These are phyloP conservation scores for Cryphonectria naterciae DNA, from an alignment of 2,329 filamentous ascomycete genomes.

Conservation along the genomic window DNA sequence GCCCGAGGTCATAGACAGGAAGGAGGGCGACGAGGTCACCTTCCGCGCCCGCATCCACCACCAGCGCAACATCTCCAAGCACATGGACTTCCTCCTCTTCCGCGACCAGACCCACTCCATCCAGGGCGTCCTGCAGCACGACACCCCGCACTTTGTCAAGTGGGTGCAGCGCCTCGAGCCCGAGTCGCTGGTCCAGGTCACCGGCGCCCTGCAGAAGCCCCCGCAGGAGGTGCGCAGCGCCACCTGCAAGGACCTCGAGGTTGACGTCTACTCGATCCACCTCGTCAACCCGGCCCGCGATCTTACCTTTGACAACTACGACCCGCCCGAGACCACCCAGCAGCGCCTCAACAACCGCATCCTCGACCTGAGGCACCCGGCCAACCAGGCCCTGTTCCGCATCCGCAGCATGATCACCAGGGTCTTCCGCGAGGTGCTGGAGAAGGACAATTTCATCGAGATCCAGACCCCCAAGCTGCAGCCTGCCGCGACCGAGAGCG, in stretches of 20 bases:
- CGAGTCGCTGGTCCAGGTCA: constrained; percentile 78
- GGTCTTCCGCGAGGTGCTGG: constrained; percentile 77
- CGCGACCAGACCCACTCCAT: constrained; percentile 83
- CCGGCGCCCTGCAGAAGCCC: constrained; percentile 73
- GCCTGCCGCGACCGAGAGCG: constrained; percentile 87
- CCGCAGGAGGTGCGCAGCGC: constrained; percentile 76
- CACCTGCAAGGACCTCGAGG: constrained; percentile 74
- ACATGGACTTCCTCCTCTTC: constrained; percentile 83
- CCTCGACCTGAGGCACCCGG: constrained; percentile 82
- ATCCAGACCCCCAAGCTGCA: constrained; percentile 94
- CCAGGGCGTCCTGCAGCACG: constrained; percentile 75
- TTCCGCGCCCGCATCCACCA: constrained; percentile 79
- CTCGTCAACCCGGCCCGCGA: constrained; percentile 56
- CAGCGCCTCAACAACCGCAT: constrained; percentile 77
- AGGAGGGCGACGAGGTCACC: constrained; percentile 61
- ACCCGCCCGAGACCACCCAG: constrained; percentile 50
- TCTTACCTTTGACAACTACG: constrained; percentile 56
- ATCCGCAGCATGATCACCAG: constrained; percentile 81
- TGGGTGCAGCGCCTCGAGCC: constrained; percentile 84
- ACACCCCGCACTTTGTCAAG: constrained; percentile 65
- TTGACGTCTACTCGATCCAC: constrained; percentile 64
- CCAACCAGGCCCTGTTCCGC: constrained; percentile 86
- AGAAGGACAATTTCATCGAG: constrained; percentile 80
- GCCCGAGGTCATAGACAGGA: constrained; percentile 53
- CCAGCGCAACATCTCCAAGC: constrained; percentile 78